A percentile compares a stretch with the other conserved stretches of the same genome.
Evolutionary conservation across 352 stramenopile genomes (phyloP).

Genomic region (Phytopythium sindhum): DNA sequence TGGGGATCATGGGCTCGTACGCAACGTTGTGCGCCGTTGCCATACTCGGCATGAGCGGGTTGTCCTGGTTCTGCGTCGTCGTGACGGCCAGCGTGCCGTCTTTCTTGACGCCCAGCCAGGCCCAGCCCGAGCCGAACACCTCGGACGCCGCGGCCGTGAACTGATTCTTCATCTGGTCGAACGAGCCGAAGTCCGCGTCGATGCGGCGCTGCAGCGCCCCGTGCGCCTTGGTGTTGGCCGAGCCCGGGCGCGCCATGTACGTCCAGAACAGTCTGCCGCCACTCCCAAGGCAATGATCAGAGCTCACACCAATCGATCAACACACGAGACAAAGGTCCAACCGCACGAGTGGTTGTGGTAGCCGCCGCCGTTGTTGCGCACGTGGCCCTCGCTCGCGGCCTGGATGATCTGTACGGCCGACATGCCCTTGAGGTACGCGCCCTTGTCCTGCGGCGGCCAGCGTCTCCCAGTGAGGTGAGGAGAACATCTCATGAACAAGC

Average conservation of each 20-base stretch:
- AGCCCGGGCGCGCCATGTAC: slow-evolving; percentile 82
- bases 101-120: slow-evolving; percentile 82
- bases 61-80: slow-evolving; percentile 95
- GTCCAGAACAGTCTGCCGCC: slow-evolving; percentile 88
- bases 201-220: slow-evolving; percentile 81
- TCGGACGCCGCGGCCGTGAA: slow-evolving; percentile 86
- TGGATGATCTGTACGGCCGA: slow-evolving; percentile 78
- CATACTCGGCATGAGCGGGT: slow-evolving; percentile 77
- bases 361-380: slow-evolving; percentile 84
- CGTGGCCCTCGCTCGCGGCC: slow-evolving; percentile 59
- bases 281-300: neutral
- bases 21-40: slow-evolving; percentile 68
- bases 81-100: slow-evolving; percentile 94
- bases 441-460: slow-evolving; percentile 46
- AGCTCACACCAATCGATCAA: neutral
- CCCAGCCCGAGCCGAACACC: slow-evolving; percentile 90
- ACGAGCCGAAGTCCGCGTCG: slow-evolving; percentile 87
- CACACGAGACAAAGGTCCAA: neutral
- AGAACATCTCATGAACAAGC: too few relatives aligned
- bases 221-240: slow-evolving; percentile 70
- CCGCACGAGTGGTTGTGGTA: slow-evolving; percentile 81
- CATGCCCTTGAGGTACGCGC: slow-evolving; percentile 63
- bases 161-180: slow-evolving; percentile 86
- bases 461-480: too few relatives aligned
- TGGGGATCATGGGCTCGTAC: slow-evolving; percentile 90